Base-by-base conservation (phyloP, 2,329 filamentous ascomycete species). In the Epichloe amarillans region DNA sequence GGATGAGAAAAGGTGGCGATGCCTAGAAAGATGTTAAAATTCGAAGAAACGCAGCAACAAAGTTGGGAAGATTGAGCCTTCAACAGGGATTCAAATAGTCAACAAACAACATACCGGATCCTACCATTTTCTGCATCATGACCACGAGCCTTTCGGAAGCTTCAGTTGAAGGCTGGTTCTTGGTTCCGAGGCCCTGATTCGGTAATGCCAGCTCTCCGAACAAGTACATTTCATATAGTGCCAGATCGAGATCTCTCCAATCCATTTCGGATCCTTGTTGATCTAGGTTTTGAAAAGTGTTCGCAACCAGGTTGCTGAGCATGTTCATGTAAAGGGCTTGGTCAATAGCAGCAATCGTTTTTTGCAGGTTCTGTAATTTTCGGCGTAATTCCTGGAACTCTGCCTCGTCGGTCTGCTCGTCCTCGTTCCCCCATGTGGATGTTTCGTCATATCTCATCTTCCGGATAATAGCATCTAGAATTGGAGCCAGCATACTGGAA, bases 371-470 rank as follows among this genome's bases (percentile, higher is more conserved):
- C 65, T 95, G 88, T 46, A 98, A 73, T 58, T 88, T 81, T 66
- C 95, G 94, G 53, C 94, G 82, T 50, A 98, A 75, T 59, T 98
- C 93, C 62, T 95, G 87, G 60, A 98, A 98, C 64, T 98, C 93
- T 26, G 91, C 93, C 69, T 98, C 93, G 60, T 97, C 93, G 2
- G 89, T 95, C 66, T 95, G 85, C 59, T 95, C 90, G 59, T 95
- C 89, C 63, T 96, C 90, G 52, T 90, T 83, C 38, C 90, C 91
- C 91, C 91, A 97, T 19, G 80, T 84, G 1, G 87, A 86, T 5
- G 91, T 96, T 64, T 96, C 91, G 60, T 98, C 93, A 62, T 95
- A 97, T 63, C 91, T 84, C 89, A 97, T 96, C 71, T 98, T 98
- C 51, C 80, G 76, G 53, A 98, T 86, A 60, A 97, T 91, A 50